Evolutionary conservation across 331 rosid genomes (phyloP).

Genomic region (Dryas integrifolia): DNA sequence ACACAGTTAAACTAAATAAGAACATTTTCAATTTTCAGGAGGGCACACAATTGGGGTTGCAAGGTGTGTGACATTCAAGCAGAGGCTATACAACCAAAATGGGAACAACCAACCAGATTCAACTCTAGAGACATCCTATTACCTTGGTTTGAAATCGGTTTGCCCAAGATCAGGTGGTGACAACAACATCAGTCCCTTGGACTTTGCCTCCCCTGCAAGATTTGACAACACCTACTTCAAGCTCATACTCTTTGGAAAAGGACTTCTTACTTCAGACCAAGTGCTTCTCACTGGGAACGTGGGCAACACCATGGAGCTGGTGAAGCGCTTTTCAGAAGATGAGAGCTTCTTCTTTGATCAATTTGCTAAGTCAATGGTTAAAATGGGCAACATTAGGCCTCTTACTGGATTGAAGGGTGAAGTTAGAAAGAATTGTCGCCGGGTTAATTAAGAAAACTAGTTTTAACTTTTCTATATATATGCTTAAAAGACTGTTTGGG

Average conservation of each 20-base stretch:
- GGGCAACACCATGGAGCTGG: slow-evolving; percentile 38
- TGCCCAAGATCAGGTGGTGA: slow-evolving; percentile 77
- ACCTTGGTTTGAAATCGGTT: slow-evolving; percentile 57
- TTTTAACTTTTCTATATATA: background rate
- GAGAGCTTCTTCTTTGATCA: slow-evolving; percentile 65
- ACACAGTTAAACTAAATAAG: no score
- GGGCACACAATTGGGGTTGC: slow-evolving; percentile 86
- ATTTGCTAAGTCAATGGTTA: slow-evolving; percentile 75
- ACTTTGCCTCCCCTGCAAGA: slow-evolving; percentile 68
- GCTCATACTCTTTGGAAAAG: slow-evolving; percentile 62
- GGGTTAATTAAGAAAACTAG: slow-evolving; percentile 36
- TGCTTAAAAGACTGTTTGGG: background rate
- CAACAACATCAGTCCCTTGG: slow-evolving; percentile 63
- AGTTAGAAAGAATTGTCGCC: slow-evolving; percentile 71
- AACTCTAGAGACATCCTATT: slow-evolving; percentile 57
- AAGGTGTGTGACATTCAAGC: slow-evolving; percentile 72
- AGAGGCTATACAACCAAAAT: slow-evolving; percentile 83
- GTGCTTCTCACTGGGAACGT: slow-evolving; percentile 61
- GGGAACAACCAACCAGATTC: slow-evolving; percentile 73
- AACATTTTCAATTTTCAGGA: slow-evolving; percentile 34
- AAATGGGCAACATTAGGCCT: slow-evolving; percentile 71
- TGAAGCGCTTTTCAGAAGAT: slow-evolving; percentile 54
- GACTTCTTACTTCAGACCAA: slow-evolving; percentile 70
- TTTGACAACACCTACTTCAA: slow-evolving; percentile 75
- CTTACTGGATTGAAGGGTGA: slow-evolving; percentile 62